Evolutionary conservation across 1,284 basidiomycete genomes (phyloP).

Genomic region (Sporisorium scitamineum): DNA sequence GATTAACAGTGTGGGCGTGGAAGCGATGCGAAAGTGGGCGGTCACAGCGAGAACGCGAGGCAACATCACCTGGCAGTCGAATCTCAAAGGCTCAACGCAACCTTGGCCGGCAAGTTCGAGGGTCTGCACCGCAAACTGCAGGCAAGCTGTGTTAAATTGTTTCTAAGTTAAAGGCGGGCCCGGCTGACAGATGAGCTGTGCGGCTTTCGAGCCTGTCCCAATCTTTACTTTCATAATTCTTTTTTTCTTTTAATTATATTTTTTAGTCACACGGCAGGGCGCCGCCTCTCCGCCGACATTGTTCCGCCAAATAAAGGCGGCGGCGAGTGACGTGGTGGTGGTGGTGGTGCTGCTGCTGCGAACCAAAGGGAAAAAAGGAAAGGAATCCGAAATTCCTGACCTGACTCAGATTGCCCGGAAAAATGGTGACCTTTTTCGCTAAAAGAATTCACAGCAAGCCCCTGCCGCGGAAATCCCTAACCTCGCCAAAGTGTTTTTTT

Average conservation of each 20-base stretch:
- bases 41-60: too few species aligned
- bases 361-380: too few species aligned
- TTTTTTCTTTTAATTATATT: not conserved
- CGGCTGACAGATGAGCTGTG: not conserved
- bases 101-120: too few species aligned
- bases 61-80: too few species aligned
- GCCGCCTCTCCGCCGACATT: slow-evolving; percentile 1
- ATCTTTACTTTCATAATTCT: not conserved
- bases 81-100: too few species aligned
- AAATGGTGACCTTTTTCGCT: not conserved
- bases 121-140: too few species aligned
- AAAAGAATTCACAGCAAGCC: not conserved
- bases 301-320: not conserved
- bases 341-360: not conserved
- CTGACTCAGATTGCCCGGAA: not conserved
- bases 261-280: not conserved
- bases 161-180: too few species aligned
- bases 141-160: too few species aligned
- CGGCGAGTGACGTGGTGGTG: not conserved
- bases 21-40: too few species aligned
- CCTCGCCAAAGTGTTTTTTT: too few species aligned
- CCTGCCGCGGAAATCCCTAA: slow-evolving; percentile 9
- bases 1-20: too few species aligned
- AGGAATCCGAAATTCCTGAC: not conserved
- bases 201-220: not conserved